These are phyloP conservation scores for Mortierella sp. DNA, from an alignment of 371 early-diverging fungal genomes.

Conservation along the genomic window DNA sequence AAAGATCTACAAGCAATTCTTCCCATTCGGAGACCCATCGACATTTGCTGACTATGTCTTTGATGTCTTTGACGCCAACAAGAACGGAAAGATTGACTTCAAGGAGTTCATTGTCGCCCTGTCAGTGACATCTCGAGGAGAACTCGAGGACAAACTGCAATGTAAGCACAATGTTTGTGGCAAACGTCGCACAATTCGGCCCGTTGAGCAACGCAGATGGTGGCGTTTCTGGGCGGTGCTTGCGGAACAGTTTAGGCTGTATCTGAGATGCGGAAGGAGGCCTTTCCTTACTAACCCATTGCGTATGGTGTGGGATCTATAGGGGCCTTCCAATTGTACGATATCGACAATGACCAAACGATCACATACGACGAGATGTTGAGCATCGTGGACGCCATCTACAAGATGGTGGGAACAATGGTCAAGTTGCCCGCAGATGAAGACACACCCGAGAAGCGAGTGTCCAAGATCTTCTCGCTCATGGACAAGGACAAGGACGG, in stretches of 20 bases:
- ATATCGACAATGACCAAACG: conserved; percentile 90
- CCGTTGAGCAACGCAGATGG: too few species aligned
- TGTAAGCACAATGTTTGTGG: conserved; percentile 72
- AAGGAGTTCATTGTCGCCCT: conserved; percentile 93
- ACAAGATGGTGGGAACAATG: conserved; percentile 94
- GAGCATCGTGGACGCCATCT: conserved; percentile 90
- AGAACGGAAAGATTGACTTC: conserved; percentile 91
- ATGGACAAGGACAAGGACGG: conserved; percentile 92
- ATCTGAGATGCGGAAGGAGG: background rate
- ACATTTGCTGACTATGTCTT: conserved; percentile 93
- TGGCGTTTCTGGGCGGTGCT: too few species aligned
- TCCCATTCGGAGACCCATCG: conserved; percentile 95
- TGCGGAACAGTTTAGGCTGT: background rate
- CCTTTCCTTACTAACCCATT: background rate
- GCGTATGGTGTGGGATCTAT: background rate
- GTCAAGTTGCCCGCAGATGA: conserved; percentile 91
- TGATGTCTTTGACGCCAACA: conserved; percentile 88
- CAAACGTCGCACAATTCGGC: too few species aligned
- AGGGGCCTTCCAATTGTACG: conserved; percentile 84
- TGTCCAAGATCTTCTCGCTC: conserved; percentile 87
- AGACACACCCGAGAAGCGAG: conserved; percentile 93
- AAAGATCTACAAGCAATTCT: conserved; percentile 96
- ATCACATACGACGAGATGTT: conserved; percentile 93
- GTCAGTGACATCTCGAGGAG: conserved; percentile 86
- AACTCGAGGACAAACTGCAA: conserved; percentile 87